Percentiles rank a stretch among this genome's conserved stretches.
These are phyloP conservation scores for Phytophthora sansomeana DNA, from an alignment of 352 stramenopile species.

Conservation along the genomic window DNA sequence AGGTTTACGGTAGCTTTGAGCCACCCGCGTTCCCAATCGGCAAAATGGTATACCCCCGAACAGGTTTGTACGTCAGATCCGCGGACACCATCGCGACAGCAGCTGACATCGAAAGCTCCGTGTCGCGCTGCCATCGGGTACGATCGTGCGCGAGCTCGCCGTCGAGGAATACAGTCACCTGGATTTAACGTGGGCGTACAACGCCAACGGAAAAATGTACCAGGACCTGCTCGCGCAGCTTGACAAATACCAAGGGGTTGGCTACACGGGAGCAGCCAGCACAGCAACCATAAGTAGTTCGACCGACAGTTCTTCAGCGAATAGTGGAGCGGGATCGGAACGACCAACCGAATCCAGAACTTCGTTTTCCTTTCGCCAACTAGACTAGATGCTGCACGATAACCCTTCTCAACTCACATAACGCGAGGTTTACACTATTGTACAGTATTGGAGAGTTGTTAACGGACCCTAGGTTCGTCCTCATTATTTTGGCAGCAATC, in stretches of 20 bases:
- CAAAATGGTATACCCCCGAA: constrained; percentile 46
- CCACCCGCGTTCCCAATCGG: constrained; percentile 36
- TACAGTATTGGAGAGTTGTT: no score
- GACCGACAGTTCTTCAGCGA: not conserved
- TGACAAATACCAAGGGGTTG: constrained; percentile 42
- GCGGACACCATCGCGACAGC: constrained; percentile 50
- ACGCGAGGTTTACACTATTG: no score
- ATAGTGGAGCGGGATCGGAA: not conserved
- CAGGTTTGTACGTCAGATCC: constrained; percentile 47
- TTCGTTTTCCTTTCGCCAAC: constrained; percentile 28
- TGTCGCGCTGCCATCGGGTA: constrained; percentile 41
- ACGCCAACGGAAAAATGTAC: constrained; percentile 53
- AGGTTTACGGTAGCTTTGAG: constrained; percentile 49
- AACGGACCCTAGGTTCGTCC: no score
- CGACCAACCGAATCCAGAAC: constrained; percentile 8
- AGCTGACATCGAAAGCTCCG: constrained; percentile 49
- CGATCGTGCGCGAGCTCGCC: constrained; percentile 47
- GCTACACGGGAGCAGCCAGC: constrained; percentile 26
- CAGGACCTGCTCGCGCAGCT: constrained; percentile 51
- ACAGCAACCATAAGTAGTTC: not conserved
- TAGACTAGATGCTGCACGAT: constrained; percentile 17
- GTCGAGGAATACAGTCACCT: constrained; percentile 58
- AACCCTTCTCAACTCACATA: not conserved
- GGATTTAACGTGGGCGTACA: constrained; percentile 61
- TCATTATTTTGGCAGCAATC: not conserved